Conservation (phyloP, 2,329 filamentous ascomycete genomes). For the Cytospora piceicola region DNA sequence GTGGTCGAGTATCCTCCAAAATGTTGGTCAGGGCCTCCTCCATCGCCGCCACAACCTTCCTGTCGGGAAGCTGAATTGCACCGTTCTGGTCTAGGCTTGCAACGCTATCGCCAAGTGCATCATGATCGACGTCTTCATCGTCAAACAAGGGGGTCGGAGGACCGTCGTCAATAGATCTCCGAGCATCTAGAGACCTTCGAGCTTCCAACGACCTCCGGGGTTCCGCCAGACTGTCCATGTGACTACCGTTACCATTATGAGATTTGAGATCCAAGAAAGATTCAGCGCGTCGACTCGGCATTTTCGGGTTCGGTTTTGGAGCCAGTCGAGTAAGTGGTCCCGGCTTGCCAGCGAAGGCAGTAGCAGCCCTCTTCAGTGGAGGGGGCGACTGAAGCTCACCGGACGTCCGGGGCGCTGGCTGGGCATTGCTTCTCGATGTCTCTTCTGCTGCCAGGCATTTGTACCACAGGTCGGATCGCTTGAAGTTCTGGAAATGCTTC, state of each 20-base stretch:
- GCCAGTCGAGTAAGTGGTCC: constrained; percentile 49
- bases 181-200: constrained; percentile 22
- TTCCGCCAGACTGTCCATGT: constrained; percentile 45
- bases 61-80: constrained; percentile 68
- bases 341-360: constrained; percentile 43
- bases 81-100: constrained; percentile 78
- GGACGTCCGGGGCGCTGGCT: constrained; percentile 25
- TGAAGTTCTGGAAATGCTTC: constrained; percentile 81
- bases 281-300: constrained; percentile 45
- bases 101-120: constrained; percentile 71
- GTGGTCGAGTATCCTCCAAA: constrained; percentile 74
- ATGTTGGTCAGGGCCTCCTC: constrained; percentile 91
- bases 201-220: constrained; percentile 59
- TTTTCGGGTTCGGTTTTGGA: constrained; percentile 41
- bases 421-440: constrained; percentile 47
- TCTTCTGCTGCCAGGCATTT: constrained; percentile 94
- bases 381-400: constrained; percentile 21
- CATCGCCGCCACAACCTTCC: constrained; percentile 86
- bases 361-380: constrained; percentile 21
- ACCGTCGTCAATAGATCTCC: constrained; percentile 61
- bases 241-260: constrained; percentile 42
- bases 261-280: constrained; percentile 54
- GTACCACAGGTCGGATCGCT: constrained; percentile 91
- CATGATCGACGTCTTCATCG: constrained; percentile 76
- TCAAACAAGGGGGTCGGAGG: constrained; percentile 67